These are phyloP conservation scores for Aspergillus sp. DNA, from an alignment of 2,329 filamentous ascomycete species.

Conservation along the genomic window DNA sequence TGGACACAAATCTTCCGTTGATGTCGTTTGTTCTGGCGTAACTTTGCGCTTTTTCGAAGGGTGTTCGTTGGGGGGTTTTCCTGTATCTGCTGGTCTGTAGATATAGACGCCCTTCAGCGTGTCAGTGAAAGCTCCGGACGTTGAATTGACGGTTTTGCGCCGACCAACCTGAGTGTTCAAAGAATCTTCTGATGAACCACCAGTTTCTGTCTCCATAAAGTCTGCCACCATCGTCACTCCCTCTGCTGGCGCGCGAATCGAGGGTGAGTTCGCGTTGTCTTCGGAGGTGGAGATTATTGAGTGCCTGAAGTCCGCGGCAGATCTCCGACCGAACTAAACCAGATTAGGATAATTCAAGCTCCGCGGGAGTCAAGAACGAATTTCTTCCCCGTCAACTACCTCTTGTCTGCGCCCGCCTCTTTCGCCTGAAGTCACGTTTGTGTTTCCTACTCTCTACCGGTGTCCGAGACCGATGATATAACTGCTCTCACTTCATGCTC, in stretches of 20 bases:
- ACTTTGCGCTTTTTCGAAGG: constrained; percentile 61
- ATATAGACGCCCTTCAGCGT: constrained; percentile 59
- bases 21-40: constrained; percentile 34
- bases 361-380: background rate
- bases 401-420: background rate
- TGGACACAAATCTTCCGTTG: constrained; percentile 16
- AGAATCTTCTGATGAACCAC: constrained; percentile 27
- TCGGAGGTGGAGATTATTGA: background rate
- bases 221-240: constrained; percentile 18
- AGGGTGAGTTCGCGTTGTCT: background rate
- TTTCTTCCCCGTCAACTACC: constrained; percentile 13
- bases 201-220: constrained; percentile 20
- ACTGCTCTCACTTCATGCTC: constrained; percentile 41
- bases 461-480: constrained; percentile 32
- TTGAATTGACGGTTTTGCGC: background rate
- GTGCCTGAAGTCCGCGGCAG: constrained; percentile 13
- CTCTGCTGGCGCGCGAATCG: background rate
- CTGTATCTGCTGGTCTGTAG: constrained; percentile 55
- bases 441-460: background rate
- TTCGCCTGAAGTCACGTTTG: background rate
- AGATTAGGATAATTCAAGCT: constrained; percentile 21
- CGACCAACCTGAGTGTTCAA: constrained; percentile 30
- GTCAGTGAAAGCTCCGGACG: constrained; percentile 16
- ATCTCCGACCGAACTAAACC: constrained; percentile 31
- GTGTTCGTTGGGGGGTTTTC: constrained; percentile 36